Evolutionary conservation across 768 basidiomycete species (phyloP), one percentile per base, ranked within the genome.

Genomic region (Trametes gibbosa): DNA sequence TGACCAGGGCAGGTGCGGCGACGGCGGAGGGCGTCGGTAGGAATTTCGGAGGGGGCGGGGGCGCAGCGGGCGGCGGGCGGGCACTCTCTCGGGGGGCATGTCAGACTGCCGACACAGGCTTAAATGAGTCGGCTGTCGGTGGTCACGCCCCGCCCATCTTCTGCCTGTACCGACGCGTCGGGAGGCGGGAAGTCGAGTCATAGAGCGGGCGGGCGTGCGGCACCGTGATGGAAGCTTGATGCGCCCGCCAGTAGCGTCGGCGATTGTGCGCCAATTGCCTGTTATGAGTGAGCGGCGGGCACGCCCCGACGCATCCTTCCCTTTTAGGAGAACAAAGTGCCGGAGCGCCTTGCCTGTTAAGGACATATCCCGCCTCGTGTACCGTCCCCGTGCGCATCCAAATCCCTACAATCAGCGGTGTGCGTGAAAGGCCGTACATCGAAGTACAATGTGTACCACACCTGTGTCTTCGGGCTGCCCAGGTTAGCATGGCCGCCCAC

Each of bases 161-260:
- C 19, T 32, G 52, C 50, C 41, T n/a, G 17, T 24, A 40, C 56
- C 56, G 50, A 27, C 53, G 49, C 27, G 53, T 51, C 56, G 57
- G 50, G 61, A 7, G 57, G 40, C 56, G 61, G 54, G 58, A 50
- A n/a, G 54, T 57, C 58, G 64, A 62, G 64, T 62, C 61, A 62
- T 59, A 32, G 56, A 40, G 29, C 21, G 10, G 29, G 34, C 24
- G 40, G 21, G 3, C 23, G 40, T 29, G 34, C 59, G 59, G 53
- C 12, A 21, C 59, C 59, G 53, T 56, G 60, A 61, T 61, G 39
- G 61, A 62, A 62, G 61, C 35, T 24, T 53, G 27, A 48, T 10
- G 39, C 34, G 46, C 48, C 48, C 16, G 42, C 14, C 34, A 27
- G 27, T 41, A 27, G 32, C 50, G 50, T 19, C 43, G 24, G 57